Evolutionary conservation across 306 rosid genomes (phyloP), one percentile per base, ranked within the genome.

Genomic region (Vachellia collinsii): DNA sequence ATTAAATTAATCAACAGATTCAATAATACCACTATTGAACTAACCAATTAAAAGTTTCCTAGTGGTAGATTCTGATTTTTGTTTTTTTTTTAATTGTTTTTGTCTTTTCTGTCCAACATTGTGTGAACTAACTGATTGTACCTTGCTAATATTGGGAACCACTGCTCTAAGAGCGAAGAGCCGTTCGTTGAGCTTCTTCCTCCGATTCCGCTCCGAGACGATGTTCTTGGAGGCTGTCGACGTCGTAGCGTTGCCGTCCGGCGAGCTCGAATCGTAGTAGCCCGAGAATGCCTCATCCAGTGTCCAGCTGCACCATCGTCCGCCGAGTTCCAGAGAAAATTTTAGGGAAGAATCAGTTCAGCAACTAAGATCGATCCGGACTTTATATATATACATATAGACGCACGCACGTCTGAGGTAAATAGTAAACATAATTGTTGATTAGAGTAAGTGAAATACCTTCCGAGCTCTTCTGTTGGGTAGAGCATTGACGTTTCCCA

Each of bases 71-170:
- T 29, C 41, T 1, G 68, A 62, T 8, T 20, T 61, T 11, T 11
- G 3, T 11, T 25, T 8, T 20, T 61, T 11, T 11, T 10, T 11
- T 25, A 10, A 4, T 11, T 11, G 4, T 25, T 62, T 12, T 62
- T 29, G 38, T 62, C 41, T 12, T 62, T 62, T 62, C 8, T 12
- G n/a, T 62, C n/a, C 41, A 29, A 13, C 68, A 62, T 29, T 62
- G 64, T 58, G 36, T 9, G 36, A 58, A 36, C 16, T 58, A 58
- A 9, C 1, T 58, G 9, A 3, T 22, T 34, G 36, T 41, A 90
- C 98, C 97, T 93, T 93, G 88, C 83, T 91, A 25, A 93, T 93
- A 46, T 93, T 90, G 34, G 98, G 98, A 81, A 93, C 98, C 80
- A 88, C 97, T 0, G 97, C 90, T 81, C 98, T 88, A 7, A 93